Percentiles rank a stretch among this genome's conserved stretches.
phyloP scores from a whole-genome alignment of 129 eudicot species.

The Apium graveolens region DNA sequence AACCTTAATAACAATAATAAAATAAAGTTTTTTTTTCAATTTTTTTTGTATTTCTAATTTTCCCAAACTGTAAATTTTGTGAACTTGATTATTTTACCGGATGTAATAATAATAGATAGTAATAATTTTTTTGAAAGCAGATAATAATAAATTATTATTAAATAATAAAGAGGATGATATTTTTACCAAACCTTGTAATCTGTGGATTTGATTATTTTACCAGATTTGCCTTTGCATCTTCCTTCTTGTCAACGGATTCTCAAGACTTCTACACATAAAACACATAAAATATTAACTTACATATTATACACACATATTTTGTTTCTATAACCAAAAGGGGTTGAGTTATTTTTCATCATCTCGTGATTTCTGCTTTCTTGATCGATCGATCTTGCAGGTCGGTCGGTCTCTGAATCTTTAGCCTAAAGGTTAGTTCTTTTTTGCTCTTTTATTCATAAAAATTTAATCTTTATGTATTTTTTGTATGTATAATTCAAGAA shows the following conservation, averaged over 20 bases:
- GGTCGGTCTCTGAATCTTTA: conserved; percentile 6
- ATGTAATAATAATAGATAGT: too few species aligned
- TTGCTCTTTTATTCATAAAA: neutral
- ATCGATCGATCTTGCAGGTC: conserved; percentile 18
- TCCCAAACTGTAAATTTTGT: too few species aligned
- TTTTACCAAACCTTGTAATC: neutral
- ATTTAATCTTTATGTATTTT: neutral
- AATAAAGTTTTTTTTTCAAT: too few species aligned
- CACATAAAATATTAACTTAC: neutral
- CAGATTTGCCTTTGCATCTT: neutral
- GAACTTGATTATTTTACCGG: too few species aligned
- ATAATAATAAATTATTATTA: too few species aligned
- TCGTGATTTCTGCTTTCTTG: conserved; percentile 1
- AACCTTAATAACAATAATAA: too few species aligned
- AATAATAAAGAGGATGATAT: too few species aligned
- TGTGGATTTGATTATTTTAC: conserved; percentile 1
- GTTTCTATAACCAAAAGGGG: neutral
- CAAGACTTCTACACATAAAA: neutral
- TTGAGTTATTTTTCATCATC: neutral
- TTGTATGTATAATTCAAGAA: neutral
- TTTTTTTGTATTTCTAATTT: too few species aligned
- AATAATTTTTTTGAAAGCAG: too few species aligned
- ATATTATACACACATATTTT: neutral
- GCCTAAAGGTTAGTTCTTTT: conserved; percentile 6
- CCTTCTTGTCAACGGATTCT: conserved; percentile 6